A percentile compares a stretch with the other conserved stretches of the same genome.
Conservation (phyloP, 1,284 basidiomycete genomes). For the Apiotrichum sp. region DNA sequence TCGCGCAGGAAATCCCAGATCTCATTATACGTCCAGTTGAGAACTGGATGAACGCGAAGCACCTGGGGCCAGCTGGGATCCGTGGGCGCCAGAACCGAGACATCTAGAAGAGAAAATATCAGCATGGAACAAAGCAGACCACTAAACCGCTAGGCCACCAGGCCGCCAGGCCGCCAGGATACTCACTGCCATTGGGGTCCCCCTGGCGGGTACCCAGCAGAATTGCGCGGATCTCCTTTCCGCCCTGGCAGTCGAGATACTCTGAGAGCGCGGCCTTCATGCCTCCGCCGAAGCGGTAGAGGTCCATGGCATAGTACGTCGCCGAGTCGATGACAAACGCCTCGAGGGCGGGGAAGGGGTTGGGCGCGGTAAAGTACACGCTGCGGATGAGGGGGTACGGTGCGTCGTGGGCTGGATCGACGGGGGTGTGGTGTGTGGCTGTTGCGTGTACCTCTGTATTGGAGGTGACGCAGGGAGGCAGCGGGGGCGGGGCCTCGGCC, state of each 20-base stretch:
- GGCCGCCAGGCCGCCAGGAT: too few species aligned
- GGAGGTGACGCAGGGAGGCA: slow-evolving; percentile 5
- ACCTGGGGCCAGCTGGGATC: slow-evolving; percentile 84
- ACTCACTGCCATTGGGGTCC: slow-evolving; percentile 88
- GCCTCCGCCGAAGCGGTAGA: slow-evolving; percentile 68
- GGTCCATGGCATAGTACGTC: slow-evolving; percentile 66
- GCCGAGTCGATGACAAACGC: slow-evolving; percentile 67
- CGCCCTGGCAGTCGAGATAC: slow-evolving; percentile 57
- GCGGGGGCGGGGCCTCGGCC: slow-evolving; percentile 11
- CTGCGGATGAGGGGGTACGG: slow-evolving; percentile 58
- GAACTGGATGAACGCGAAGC: slow-evolving; percentile 88
- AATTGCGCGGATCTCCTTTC: slow-evolving; percentile 60
- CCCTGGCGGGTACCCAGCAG: slow-evolving; percentile 79
- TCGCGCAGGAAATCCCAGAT: slow-evolving; percentile 81
- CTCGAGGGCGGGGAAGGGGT: slow-evolving; percentile 81
- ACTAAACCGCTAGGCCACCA: too few species aligned
- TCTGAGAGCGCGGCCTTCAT: slow-evolving; percentile 75
- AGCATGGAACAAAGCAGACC: too few species aligned
- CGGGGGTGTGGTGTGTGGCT: slow-evolving; percentile 14
- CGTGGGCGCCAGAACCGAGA: slow-evolving; percentile 68
- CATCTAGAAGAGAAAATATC: slow-evolving; percentile 39
- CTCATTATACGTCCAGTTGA: slow-evolving; percentile 86
- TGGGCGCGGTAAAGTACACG: slow-evolving; percentile 83
- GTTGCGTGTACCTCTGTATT: background rate
- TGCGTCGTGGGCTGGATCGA: slow-evolving; percentile 15